A percentile compares a stretch with the other conserved stretches of the same genome.
phyloP scores from a whole-genome alignment of 23 red algal species.

The Gracilaria gracilis region DNA sequence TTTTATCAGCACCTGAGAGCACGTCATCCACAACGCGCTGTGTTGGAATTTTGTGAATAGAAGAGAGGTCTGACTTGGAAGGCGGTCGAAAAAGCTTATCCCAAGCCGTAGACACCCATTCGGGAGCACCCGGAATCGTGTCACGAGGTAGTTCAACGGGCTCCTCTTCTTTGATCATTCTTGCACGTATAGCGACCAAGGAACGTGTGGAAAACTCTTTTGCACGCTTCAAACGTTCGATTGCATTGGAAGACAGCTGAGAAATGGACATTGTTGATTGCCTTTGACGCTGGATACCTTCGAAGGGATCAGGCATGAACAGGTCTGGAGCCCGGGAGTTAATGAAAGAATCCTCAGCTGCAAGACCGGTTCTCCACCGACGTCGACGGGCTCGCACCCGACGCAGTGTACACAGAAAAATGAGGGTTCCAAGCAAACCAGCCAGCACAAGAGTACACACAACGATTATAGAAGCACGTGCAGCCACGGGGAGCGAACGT shows the following conservation, averaged over 20 bases:
- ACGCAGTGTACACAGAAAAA: conserved; percentile 6
- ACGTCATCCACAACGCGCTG: conserved; percentile 64
- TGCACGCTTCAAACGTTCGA: conserved; percentile 37
- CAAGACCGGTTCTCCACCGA: conserved; percentile 39
- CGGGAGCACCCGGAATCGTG: conserved; percentile 37
- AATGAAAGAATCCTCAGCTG: conserved; percentile 51
- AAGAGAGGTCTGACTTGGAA: conserved; percentile 40
- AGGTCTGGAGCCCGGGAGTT: conserved; percentile 26
- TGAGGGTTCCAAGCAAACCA: conserved; percentile 24
- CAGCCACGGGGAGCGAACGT: conserved; percentile 9
- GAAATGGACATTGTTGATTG: conserved; percentile 28
- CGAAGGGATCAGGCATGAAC: conserved; percentile 56
- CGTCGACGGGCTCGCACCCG: conserved; percentile 34
- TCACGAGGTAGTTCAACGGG: conserved; percentile 8
- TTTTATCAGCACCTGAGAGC: conserved; percentile 42
- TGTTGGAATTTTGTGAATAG: conserved; percentile 45
- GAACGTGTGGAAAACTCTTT: conserved; percentile 55
- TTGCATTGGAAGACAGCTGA: conserved; percentile 29
- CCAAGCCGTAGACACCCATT: conserved; percentile 56
- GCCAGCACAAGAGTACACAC: conserved; percentile 45
- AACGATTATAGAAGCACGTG: conserved; percentile 52
- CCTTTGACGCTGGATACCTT: conserved; percentile 43
- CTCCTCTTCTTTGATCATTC: conserved; percentile 30
- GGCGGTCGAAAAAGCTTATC: conserved; percentile 49
- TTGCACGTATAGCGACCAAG: conserved; percentile 17